A percentile compares a stretch with the other conserved stretches of the same genome.
These are phyloP conservation scores for Pistacia vera DNA, from an alignment of 345 rosid genomes.

Conservation along the genomic window DNA sequence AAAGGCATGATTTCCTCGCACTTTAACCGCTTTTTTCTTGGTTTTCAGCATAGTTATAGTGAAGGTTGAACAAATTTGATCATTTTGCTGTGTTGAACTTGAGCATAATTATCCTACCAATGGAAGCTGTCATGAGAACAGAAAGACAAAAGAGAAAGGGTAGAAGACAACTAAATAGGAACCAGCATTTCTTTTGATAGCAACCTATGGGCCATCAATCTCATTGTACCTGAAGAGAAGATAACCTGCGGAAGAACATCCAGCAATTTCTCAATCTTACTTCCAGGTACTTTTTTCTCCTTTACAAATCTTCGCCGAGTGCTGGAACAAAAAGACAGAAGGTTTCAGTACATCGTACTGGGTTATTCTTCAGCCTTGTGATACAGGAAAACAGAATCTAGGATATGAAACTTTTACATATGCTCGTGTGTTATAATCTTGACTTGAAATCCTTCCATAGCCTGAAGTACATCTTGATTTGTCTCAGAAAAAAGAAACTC, in stretches of 20 bases:
- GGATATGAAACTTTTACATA: conserved; percentile 41
- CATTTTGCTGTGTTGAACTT: not conserved
- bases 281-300: conserved; percentile 69
- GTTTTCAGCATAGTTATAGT: not conserved
- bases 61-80: not conserved
- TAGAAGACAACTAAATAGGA: not conserved
- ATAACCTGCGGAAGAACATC: conserved; percentile 83
- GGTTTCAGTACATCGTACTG: conserved; percentile 3
- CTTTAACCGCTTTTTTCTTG: not conserved
- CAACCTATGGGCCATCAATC: conserved; percentile 18
- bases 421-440: conserved; percentile 81
- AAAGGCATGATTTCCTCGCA: not conserved
- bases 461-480: conserved; percentile 55
- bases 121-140: not conserved
- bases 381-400: conserved; percentile 20
- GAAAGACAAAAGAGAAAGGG: not conserved
- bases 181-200: not conserved
- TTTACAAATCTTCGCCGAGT: conserved; percentile 66
- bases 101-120: not conserved
- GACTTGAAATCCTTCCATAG: conserved; percentile 70
- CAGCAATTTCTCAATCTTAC: conserved; percentile 89
- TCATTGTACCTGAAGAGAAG: conserved; percentile 71
- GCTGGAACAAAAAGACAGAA: conserved; percentile 48
- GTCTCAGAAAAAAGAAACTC: conserved; percentile 62
- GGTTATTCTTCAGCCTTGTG: conserved; percentile 17